Conservation (phyloP, 352 stramenopile species). For the Phytophthora megakarya region DNA sequence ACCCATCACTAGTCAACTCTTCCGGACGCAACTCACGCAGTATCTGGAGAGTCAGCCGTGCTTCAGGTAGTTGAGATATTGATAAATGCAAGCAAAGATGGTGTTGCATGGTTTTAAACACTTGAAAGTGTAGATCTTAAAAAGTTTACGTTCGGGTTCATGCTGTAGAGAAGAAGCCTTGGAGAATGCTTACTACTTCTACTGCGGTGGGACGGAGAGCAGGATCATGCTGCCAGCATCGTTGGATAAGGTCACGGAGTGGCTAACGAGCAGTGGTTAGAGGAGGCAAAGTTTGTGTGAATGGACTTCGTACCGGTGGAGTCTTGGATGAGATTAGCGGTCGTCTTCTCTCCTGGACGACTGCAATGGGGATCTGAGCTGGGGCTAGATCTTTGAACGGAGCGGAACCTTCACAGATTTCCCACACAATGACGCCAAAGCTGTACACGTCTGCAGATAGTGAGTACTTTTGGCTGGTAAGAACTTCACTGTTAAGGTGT, state of each 20-base stretch:
- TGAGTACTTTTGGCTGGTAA: constrained; percentile 68
- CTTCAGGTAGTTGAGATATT: constrained; percentile 50
- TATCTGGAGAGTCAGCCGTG: constrained; percentile 79
- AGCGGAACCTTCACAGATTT: constrained; percentile 69
- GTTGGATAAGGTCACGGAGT: constrained; percentile 60
- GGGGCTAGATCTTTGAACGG: constrained; percentile 67
- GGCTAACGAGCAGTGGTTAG: constrained; percentile 37
- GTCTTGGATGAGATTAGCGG: constrained; percentile 65
- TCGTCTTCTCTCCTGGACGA: constrained; percentile 69
- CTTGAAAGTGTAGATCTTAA: neutral
- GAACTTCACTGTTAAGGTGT: constrained; percentile 56
- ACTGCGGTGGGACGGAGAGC: constrained; percentile 48
- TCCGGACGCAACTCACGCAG: constrained; percentile 68
- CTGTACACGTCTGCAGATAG: constrained; percentile 81
- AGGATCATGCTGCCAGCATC: constrained; percentile 73
- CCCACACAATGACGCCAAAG: constrained; percentile 82
- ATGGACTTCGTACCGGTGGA: constrained; percentile 40
- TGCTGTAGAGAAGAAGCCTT: constrained; percentile 50
- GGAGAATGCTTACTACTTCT: constrained; percentile 45
- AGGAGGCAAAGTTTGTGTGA: neutral
- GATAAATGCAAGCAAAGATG: constrained; percentile 11
- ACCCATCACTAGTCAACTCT: constrained; percentile 79
- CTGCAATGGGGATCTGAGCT: constrained; percentile 60
- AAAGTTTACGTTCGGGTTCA: constrained; percentile 1
- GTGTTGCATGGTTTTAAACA: neutral